phyloP scores from a whole-genome alignment of 495 filamentous ascomycete genomes.

The Darksidea phi region DNA sequence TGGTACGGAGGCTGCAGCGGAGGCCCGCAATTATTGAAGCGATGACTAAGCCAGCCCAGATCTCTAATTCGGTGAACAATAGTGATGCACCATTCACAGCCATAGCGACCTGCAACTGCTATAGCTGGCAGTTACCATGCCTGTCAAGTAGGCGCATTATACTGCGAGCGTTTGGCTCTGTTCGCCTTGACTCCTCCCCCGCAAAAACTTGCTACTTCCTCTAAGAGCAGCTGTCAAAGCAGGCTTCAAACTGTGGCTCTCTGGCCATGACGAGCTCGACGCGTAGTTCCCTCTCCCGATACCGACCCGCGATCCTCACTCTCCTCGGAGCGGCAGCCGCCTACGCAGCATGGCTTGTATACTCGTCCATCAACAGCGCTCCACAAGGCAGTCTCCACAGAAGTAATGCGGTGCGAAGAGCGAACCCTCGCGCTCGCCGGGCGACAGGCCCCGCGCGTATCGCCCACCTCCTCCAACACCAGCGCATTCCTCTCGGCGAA shows the following conservation, averaged over 20 bases:
- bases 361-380: conserved; percentile 9
- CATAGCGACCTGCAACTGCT: too few relatives aligned
- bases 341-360: conserved; percentile 34
- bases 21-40: too few relatives aligned
- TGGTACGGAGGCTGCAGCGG: too few relatives aligned
- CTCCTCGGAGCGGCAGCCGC: conserved; percentile 33
- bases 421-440: background rate
- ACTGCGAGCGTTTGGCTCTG: conserved; percentile 8
- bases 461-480: conserved; percentile 19
- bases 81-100: background rate
- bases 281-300: conserved; percentile 29
- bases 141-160: conserved; percentile 3
- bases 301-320: conserved; percentile 35
- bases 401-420: conserved; percentile 52
- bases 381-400: conserved; percentile 47
- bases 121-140: background rate
- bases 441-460: background rate
- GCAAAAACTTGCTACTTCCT: too few relatives aligned
- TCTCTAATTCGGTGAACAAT: too few relatives aligned
- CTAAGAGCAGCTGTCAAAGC: too few relatives aligned
- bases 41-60: too few relatives aligned
- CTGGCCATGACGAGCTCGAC: conserved; percentile 24
- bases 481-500: conserved; percentile 13
- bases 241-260: background rate
- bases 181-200: too few relatives aligned